Percentiles rank a stretch among this genome's conserved stretches.
Conservation (phyloP, 163 green algal species). For the Botryococcus braunii region DNA sequence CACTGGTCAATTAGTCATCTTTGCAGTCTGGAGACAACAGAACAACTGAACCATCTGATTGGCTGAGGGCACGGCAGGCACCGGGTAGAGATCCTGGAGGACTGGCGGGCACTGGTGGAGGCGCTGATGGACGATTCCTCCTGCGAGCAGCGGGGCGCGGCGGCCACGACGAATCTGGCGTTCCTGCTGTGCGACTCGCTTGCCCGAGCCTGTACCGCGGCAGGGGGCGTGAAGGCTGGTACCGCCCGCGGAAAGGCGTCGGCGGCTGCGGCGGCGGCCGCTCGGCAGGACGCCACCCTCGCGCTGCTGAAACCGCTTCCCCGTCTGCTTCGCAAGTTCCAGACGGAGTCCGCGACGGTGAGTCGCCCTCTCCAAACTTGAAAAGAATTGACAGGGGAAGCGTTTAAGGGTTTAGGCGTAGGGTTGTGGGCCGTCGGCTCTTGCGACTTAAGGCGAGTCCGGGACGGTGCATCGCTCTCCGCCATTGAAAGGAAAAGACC, state of each 20-base stretch:
- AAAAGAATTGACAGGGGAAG: too few relatives aligned
- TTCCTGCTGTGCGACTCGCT: conserved; percentile 22
- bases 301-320: conserved; percentile 33
- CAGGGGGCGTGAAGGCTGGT: neutral
- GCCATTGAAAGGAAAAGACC: too few relatives aligned
- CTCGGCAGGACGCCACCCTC: conserved; percentile 41
- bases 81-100: conserved; percentile 28
- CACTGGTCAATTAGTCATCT: too few relatives aligned
- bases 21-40: too few relatives aligned
- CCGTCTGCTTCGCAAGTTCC: conserved; percentile 32
- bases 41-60: too few relatives aligned
- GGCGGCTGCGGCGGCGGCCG: conserved; percentile 9
- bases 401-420: too few relatives aligned
- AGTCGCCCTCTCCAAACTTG: too few relatives aligned
- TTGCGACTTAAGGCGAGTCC: too few relatives aligned
- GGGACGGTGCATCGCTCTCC: too few relatives aligned
- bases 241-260: conserved; percentile 2
- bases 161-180: conserved; percentile 28
- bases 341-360: conserved; percentile 31
- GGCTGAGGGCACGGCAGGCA: too few relatives aligned
- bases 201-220: conserved; percentile 10
- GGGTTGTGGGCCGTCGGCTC: too few relatives aligned
- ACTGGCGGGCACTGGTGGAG: conserved; percentile 31
- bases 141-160: conserved; percentile 21
- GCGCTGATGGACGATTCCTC: conserved; percentile 29